A percentile compares a stretch with the other conserved stretches of the same genome.
These are phyloP conservation scores for Leccinum subgranulosum DNA, from an alignment of 768 basidiomycete species.

Conservation along the genomic window DNA sequence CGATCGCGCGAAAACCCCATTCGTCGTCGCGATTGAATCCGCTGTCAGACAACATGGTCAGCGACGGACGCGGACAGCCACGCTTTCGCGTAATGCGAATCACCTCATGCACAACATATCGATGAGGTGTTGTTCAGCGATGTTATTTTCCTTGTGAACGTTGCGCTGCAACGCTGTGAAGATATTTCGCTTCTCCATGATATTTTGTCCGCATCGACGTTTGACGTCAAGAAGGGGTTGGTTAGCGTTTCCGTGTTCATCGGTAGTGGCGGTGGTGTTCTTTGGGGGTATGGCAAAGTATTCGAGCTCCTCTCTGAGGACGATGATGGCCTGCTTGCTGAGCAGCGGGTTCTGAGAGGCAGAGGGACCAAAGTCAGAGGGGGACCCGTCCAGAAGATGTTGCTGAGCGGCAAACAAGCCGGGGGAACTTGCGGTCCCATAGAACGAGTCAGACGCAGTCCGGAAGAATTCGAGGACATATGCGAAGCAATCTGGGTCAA, in stretches of 20 bases:
- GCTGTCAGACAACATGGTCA: constrained; percentile 33
- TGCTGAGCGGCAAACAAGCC: constrained; percentile 80
- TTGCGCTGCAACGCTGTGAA: constrained; percentile 98
- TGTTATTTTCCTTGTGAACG: constrained; percentile 98
- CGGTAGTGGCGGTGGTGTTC: constrained; percentile 56
- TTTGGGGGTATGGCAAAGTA: constrained; percentile 95
- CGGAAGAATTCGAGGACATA: constrained; percentile 93
- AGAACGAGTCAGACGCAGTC: constrained; percentile 84
- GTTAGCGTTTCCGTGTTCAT: constrained; percentile 80
- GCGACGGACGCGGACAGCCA: background rate
- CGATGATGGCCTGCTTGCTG: constrained; percentile 96
- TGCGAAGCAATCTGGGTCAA: constrained; percentile 95
- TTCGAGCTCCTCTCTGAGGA: constrained; percentile 95
- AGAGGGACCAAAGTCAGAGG: constrained; percentile 57
- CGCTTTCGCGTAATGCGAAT: constrained; percentile 10
- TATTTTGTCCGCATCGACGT: constrained; percentile 77
- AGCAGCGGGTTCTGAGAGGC: constrained; percentile 87
- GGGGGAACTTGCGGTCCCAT: constrained; percentile 72
- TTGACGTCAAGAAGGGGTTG: constrained; percentile 76
- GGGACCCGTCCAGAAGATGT: constrained; percentile 64
- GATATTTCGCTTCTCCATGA: constrained; percentile 88
- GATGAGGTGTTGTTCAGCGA: constrained; percentile 98
- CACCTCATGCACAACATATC: constrained; percentile 99
- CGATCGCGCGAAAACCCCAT: constrained; percentile 96
- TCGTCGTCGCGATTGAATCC: constrained; percentile 97